phyloP scores from a whole-genome alignment of 768 basidiomycete species.

The Mycena galericulata region DNA sequence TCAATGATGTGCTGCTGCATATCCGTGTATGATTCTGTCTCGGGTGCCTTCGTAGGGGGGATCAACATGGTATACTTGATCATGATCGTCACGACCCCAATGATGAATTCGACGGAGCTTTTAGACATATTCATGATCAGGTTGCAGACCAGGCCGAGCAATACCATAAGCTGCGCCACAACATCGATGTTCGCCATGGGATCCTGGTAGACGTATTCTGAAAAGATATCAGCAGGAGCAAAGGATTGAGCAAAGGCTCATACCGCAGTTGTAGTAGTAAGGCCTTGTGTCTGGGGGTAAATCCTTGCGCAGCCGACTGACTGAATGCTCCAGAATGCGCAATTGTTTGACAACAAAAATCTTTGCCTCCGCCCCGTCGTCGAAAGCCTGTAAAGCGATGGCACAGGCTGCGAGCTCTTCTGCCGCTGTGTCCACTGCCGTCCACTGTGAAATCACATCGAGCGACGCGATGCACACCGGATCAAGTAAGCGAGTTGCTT shows the following conservation, averaged over 20 bases:
- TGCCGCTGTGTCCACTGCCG: background rate
- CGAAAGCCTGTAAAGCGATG: background rate
- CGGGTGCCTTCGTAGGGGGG: background rate
- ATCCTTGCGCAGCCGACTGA: background rate
- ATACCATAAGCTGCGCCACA: constrained; percentile 36
- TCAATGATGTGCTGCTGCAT: constrained; percentile 2
- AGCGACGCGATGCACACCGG: background rate
- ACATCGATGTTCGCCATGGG: constrained; percentile 24
- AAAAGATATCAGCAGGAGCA: background rate
- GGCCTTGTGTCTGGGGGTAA: constrained; percentile 2
- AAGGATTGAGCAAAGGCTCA: background rate
- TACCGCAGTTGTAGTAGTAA: constrained; percentile 5
- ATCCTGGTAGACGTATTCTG: constrained; percentile 3
- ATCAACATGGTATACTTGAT: constrained; percentile 22
- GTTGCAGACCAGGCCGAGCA: constrained; percentile 36
- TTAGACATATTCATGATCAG: constrained; percentile 34
- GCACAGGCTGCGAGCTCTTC: background rate
- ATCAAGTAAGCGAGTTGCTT: background rate
- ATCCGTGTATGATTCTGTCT: background rate
- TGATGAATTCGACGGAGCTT: constrained; percentile 31
- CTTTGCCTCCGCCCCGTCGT: background rate
- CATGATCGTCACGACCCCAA: constrained; percentile 32
- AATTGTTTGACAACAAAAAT: background rate
- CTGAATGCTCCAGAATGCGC: background rate
- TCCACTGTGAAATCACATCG: background rate